These are phyloP conservation scores for Diaporthe nobilis DNA, from an alignment of 2,329 filamentous ascomycete species.

Conservation along the genomic window DNA sequence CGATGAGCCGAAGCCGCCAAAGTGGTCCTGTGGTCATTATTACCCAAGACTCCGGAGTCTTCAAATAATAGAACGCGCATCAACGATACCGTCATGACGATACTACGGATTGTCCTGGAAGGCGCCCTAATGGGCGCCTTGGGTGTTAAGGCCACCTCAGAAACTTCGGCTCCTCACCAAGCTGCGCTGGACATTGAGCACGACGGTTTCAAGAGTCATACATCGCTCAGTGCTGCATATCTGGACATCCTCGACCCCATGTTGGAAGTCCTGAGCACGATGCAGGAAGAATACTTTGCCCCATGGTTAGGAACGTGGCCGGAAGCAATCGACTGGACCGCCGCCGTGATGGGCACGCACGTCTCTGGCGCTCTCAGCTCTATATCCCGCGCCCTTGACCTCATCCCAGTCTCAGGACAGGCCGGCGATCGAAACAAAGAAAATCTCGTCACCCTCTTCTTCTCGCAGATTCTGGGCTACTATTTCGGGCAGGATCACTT, in stretches of 20 bases:
- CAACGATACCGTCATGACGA: background rate
- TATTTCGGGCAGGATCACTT: slow-evolving; percentile 91
- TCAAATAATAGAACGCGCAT: background rate
- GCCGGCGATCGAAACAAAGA: slow-evolving; percentile 68
- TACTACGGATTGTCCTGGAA: background rate
- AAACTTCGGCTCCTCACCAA: slow-evolving; percentile 2
- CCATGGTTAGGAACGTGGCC: slow-evolving; percentile 87
- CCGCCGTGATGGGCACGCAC: slow-evolving; percentile 85
- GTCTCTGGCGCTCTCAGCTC: slow-evolving; percentile 80
- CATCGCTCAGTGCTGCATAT: slow-evolving; percentile 17
- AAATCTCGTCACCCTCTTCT: slow-evolving; percentile 87
- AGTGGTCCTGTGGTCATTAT: background rate
- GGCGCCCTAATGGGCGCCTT: slow-evolving; percentile 22
- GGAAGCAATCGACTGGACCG: slow-evolving; percentile 91
- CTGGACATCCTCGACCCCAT: slow-evolving; percentile 60
- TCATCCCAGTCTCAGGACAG: slow-evolving; percentile 52
- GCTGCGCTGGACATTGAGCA: slow-evolving; percentile 1
- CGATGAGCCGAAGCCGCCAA: background rate
- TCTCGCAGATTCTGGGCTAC: slow-evolving; percentile 80
- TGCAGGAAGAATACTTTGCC: slow-evolving; percentile 85
- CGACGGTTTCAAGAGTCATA: background rate
- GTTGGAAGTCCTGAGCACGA: slow-evolving; percentile 71
- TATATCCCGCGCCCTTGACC: slow-evolving; percentile 72
- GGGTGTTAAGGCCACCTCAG: slow-evolving; percentile 5
- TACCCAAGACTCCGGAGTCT: background rate